A percentile compares a stretch with the other conserved stretches of the same genome.
Evolutionary conservation across 768 basidiomycete genomes (phyloP).

Genomic region (Phlebiopsis flavidoalba): DNA sequence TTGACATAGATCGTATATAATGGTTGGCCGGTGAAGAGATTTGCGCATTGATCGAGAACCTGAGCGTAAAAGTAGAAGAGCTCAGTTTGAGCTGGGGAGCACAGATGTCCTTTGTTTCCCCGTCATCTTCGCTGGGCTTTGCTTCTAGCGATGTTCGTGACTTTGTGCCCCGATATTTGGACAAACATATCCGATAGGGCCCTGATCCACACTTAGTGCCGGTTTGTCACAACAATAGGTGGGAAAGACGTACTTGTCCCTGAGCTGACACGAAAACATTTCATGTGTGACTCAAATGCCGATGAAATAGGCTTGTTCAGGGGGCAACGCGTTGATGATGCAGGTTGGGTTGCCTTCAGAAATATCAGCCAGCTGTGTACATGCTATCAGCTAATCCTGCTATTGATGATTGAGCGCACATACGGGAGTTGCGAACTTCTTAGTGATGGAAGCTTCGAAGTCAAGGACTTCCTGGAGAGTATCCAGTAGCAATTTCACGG

Average conservation of each 20-base stretch:
- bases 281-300: constrained; percentile 91
- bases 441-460: constrained; percentile 77
- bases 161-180: constrained; percentile 63
- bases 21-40: constrained; percentile 78
- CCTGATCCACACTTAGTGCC: constrained; percentile 34
- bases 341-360: constrained; percentile 46
- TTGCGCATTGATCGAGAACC: constrained; percentile 90
- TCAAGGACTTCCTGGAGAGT: constrained; percentile 82
- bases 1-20: constrained; percentile 76
- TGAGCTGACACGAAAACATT: constrained; percentile 94
- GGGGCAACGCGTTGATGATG: constrained; percentile 44
- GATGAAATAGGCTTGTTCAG: constrained; percentile 69
- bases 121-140: constrained; percentile 36
- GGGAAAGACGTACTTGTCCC: constrained; percentile 59
- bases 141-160: constrained; percentile 67
- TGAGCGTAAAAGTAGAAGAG: constrained; percentile 97
- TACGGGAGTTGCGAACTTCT: constrained; percentile 79
- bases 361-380: constrained; percentile 57
- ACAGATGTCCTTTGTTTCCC: constrained; percentile 56
- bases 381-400: not conserved
- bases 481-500: constrained; percentile 78
- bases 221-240: not conserved
- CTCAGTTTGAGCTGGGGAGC: constrained; percentile 90
- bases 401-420: constrained; percentile 6
- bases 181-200: constrained; percentile 88